Conservation (phyloP, 306 rosid genomes). For the Lotus japonicus region DNA sequence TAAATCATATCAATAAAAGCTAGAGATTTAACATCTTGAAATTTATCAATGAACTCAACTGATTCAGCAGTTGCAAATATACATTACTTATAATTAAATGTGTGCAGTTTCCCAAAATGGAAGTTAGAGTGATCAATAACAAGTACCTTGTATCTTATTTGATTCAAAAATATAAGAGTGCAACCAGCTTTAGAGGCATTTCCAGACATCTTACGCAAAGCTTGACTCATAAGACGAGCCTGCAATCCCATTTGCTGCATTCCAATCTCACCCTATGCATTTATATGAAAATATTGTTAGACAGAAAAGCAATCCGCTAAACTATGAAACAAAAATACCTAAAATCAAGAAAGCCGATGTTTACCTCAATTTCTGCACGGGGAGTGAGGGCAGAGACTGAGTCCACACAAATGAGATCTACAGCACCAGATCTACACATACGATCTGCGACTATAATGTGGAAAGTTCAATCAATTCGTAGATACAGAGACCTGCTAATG, state of each 20-base stretch:
- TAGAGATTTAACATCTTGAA: neutral
- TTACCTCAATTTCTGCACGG: constrained; percentile 95
- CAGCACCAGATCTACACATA: constrained; percentile 97
- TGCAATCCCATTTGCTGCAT: constrained; percentile 99
- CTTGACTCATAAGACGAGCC: constrained; percentile 99
- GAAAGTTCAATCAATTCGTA: constrained; percentile 27
- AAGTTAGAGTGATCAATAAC: constrained; percentile 8
- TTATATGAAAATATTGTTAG: constrained; percentile 21
- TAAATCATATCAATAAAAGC: constrained; percentile 14
- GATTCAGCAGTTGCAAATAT: neutral
- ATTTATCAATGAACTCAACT: neutral
- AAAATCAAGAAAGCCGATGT: neutral
- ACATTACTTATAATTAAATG: neutral
- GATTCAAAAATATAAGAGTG: constrained; percentile 89
- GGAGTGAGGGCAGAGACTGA: constrained; percentile 99
- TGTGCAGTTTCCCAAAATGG: neutral
- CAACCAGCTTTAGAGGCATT: constrained; percentile 99
- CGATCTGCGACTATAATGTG: constrained; percentile 83
- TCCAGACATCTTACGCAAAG: constrained; percentile 98
- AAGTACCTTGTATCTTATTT: constrained; percentile 93
- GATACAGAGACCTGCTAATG: constrained; percentile 6
- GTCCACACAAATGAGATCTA: constrained; percentile 94
- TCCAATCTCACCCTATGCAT: constrained; percentile 86
- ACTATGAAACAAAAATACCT: neutral
- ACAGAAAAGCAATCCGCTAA: neutral